Evolutionary conservation across 2,329 filamentous ascomycete species (phyloP).

Genomic region (Macrophomina pseudophaseolina): DNA sequence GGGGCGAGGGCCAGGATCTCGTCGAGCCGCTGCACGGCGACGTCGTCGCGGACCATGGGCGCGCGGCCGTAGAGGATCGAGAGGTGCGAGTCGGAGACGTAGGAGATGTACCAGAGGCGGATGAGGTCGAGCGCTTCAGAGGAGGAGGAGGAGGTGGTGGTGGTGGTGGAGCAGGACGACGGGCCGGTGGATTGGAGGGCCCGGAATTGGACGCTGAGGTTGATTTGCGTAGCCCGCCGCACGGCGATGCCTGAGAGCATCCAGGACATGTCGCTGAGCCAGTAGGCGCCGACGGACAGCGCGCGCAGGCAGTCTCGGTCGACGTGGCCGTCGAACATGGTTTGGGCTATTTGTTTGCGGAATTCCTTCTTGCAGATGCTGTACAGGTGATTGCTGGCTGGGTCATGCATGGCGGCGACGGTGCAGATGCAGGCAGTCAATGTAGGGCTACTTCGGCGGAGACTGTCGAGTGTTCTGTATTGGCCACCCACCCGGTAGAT

Average conservation of each 20-base stretch:
- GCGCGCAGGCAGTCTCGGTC: constrained; percentile 64
- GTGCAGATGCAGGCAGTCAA: constrained; percentile 62
- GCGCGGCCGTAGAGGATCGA: constrained; percentile 66
- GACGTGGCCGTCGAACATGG: constrained; percentile 64
- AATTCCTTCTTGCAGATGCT: constrained; percentile 63
- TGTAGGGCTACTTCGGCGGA: constrained; percentile 61
- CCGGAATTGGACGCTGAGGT: constrained; percentile 51
- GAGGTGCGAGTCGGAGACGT: constrained; percentile 70
- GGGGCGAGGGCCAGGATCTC: constrained; percentile 57
- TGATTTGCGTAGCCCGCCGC: constrained; percentile 56
- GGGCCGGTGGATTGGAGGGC: constrained; percentile 42
- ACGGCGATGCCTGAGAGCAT: constrained; percentile 63
- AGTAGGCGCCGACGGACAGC: constrained; percentile 66
- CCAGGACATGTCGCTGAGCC: constrained; percentile 67
- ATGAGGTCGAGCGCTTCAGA: constrained; percentile 59
- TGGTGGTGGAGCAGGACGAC: constrained; percentile 44
- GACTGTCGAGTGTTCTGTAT: constrained; percentile 50
- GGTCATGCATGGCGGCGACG: constrained; percentile 64
- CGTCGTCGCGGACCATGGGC: constrained; percentile 63
- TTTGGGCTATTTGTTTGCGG: constrained; percentile 60
- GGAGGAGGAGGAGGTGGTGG: constrained; percentile 44
- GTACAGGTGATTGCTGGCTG: constrained; percentile 58
- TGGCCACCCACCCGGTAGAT: constrained; percentile 54
- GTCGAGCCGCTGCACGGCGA: constrained; percentile 63
- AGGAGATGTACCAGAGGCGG: constrained; percentile 63